Base-by-base conservation (phyloP, 2,329 filamentous ascomycete species). In the Cryphonectria parasitica region DNA sequence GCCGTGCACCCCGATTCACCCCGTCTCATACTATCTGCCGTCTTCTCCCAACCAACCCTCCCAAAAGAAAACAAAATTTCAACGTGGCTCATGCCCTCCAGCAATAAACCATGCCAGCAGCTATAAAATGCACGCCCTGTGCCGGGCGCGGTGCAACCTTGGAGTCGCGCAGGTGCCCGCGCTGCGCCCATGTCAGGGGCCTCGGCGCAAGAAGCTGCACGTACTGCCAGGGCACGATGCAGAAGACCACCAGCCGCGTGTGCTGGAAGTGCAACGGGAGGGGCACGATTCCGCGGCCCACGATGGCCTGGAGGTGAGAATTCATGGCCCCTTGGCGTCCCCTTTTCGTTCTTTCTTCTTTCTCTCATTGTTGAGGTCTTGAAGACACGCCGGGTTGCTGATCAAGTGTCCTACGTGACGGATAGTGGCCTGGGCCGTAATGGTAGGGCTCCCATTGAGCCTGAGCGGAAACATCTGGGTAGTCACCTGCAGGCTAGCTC, bases 221-320 rank as follows among this genome's bases (percentile, higher is more conserved):
- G 25, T 61, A 60, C 28, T 61, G 65, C 39, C 36, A 61, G 25
- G 65, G 56, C 39, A 34, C 65, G 41, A 62, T 62, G 66, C 58
- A 68, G 41, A 54, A 25, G 43, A 61, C 60, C 11, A 25, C 66
- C 28, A 39, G 15, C 60, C 41, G 60, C 22, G 41, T 68, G 2
- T 68, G 66, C 43, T 68, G 66, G 66, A 68, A 68, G 39, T 68
- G 66, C 31, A 68, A 68, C 45, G 66, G 66, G 22, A 56, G 66
- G n/a, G 66, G 66, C 8, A 36, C 56, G 19, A 68, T 68, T 4
- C 66, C 66, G 31, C 41, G 58, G 43, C 66, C 66, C 25, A n/a
- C 43, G 41, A 13, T 64, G 63, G 63, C 63, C n/a, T 64, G 63
- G 63, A 64, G 63, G 63, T 64, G 7, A 49, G 63, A 10, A 58